Percentiles rank a stretch among this genome's conserved stretches.
phyloP scores from a whole-genome alignment of 2,329 filamentous ascomycete species.

The Sporothrix brasiliensis region DNA sequence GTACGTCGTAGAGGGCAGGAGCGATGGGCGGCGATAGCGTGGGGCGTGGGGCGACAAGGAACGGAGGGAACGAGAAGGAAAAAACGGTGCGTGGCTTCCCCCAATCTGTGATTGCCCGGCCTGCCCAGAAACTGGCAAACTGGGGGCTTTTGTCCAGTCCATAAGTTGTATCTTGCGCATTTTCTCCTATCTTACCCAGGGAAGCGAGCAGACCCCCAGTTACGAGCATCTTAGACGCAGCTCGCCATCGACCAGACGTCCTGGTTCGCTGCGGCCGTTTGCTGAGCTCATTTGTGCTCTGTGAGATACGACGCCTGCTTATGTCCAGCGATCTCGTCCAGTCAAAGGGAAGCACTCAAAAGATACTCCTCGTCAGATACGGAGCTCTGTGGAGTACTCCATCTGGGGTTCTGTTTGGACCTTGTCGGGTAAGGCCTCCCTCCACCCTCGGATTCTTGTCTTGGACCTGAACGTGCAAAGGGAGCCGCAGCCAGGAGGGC shows the following conservation, averaged over 20 bases:
- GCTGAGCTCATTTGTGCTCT: background rate
- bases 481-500: background rate
- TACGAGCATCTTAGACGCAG: background rate
- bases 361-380: background rate
- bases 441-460: conserved; percentile 7
- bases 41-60: conserved; percentile 20
- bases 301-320: background rate
- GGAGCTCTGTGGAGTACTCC: conserved; percentile 18
- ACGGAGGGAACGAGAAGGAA: conserved; percentile 12
- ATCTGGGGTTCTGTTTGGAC: conserved; percentile 17
- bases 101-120: conserved; percentile 1
- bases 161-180: background rate
- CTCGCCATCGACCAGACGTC: background rate
- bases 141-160: background rate
- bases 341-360: background rate
- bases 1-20: conserved; percentile 10
- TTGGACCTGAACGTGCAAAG: background rate
- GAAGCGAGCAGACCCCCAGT: background rate
- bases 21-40: conserved; percentile 14
- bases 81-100: background rate
- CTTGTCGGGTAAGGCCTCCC: too few species aligned
- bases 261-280: background rate
- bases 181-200: conserved; percentile 23
- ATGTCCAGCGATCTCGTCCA: background rate
- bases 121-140: conserved; percentile 21